phyloP scores from a whole-genome alignment of 2,329 filamentous ascomycete genomes.

The Alternaria ethzedia region DNA sequence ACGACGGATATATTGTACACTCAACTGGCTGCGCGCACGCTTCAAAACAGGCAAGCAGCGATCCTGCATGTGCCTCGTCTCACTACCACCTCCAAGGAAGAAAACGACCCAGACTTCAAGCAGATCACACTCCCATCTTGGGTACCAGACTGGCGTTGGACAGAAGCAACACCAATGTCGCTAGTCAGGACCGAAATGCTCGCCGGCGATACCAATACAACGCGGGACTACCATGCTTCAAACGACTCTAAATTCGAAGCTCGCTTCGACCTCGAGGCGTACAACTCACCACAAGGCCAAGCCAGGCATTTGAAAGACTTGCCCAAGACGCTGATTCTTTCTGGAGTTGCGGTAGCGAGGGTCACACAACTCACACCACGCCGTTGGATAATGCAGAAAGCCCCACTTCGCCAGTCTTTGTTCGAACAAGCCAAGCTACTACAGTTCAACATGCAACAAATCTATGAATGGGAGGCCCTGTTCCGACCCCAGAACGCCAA shows the following conservation, averaged over 20 bases:
- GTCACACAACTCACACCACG: background rate
- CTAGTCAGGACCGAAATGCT: background rate
- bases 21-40: background rate
- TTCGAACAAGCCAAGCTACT: background rate
- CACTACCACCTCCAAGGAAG: accelerated
- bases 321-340: background rate
- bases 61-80: background rate
- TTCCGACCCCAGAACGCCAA: background rate
- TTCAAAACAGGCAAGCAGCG: background rate
- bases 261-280: background rate
- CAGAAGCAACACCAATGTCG: background rate
- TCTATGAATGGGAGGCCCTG: background rate
- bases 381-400: background rate
- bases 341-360: background rate
- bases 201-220: accelerated
- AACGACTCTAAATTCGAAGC: background rate
- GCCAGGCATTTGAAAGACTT: too few relatives aligned
- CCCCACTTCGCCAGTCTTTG: background rate
- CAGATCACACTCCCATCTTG: background rate
- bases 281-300: background rate
- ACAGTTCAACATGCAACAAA: background rate
- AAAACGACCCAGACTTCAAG: background rate
- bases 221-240: background rate
- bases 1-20: background rate
- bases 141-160: background rate